Base-by-base conservation (phyloP, 177 flowering plant genomes). In the Vitis hybrid region DNA sequence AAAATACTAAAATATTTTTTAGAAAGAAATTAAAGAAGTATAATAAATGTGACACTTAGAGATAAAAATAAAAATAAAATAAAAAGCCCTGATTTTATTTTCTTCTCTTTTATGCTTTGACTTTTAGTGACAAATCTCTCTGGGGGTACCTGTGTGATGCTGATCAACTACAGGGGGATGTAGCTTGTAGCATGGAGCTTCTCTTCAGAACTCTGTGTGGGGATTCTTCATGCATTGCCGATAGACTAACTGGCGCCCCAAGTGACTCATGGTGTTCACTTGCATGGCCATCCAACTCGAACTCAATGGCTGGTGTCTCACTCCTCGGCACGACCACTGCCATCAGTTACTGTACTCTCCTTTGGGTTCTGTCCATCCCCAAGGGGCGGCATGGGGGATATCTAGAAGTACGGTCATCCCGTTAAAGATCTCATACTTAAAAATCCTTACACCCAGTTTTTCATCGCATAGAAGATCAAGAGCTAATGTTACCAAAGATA, bases 81-180 rank as follows among this genome's bases (percentile, higher is more conserved):
- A 22, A 20, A 20, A 20, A 20, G 22, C 22, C 22, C 0, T 20
- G 0, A 20, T 20, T 20, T 20, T 20, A 20, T 20, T 20, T 20
- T 20, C 22, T 20, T 20, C 22, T 20, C 22, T 20, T 20, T 20
- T 20, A 20, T 20, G 22, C 22, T 20, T 20, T 20, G 22, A 20
- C 22, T 20, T 20, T 20, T 20, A 20, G 22, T 20, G 22, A 20
- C 22, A 20, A 20, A 20, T 20, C 22, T 20, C 22, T 20, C 22
- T 20, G 22, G 0, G 1, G 22, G 22, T 20, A 20, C 92, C 0
- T 91, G 98, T 65, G 82, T 80, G 18, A 64, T 69, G 74, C 60
- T 77, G 64, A 73, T 79, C 13, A 75, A 79, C 57, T 64, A 59
- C 1, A 81, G 79, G 4, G 81, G 81, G 26, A 22, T 9, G 71